Conservation (phyloP, 306 rosid genomes). For the Purshia tridentata region DNA sequence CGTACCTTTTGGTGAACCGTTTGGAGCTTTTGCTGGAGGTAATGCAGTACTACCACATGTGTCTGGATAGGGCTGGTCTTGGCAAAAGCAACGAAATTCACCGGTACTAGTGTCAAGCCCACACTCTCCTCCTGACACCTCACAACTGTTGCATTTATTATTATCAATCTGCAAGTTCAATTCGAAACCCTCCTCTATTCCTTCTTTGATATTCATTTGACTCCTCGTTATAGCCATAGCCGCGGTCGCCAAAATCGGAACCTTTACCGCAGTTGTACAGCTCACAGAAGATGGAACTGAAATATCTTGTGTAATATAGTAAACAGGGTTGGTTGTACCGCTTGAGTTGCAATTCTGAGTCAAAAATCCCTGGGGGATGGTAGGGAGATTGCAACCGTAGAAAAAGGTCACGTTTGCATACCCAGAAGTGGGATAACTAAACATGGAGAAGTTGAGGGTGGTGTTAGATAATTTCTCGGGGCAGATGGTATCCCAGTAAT, state of each 20-base stretch:
- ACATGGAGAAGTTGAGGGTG: not conserved
- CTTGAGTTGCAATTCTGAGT: accelerated
- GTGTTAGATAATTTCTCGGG: not conserved
- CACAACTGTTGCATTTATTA: not conserved
- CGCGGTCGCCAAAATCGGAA: not conserved
- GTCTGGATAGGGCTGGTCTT: not conserved
- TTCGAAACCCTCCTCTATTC: not conserved
- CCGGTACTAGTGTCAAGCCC: not conserved
- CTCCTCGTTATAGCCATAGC: not conserved
- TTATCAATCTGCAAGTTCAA: not conserved
- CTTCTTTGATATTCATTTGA: not conserved
- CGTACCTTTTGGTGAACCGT: not conserved
- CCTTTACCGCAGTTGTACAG: not conserved
- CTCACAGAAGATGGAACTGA: accelerated
- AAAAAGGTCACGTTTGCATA: not conserved
- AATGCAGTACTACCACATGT: not conserved
- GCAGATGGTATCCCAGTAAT: not conserved
- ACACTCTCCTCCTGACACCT: not conserved
- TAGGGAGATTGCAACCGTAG: not conserved
- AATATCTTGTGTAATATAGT: accelerated
- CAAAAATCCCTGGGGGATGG: not conserved
- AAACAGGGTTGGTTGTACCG: not conserved
- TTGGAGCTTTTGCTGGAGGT: not conserved
- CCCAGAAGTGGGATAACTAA: not conserved
- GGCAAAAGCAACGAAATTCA: not conserved